Conservation (phyloP, 495 filamentous ascomycete species). For the Aspergillus ellipticus region DNA sequence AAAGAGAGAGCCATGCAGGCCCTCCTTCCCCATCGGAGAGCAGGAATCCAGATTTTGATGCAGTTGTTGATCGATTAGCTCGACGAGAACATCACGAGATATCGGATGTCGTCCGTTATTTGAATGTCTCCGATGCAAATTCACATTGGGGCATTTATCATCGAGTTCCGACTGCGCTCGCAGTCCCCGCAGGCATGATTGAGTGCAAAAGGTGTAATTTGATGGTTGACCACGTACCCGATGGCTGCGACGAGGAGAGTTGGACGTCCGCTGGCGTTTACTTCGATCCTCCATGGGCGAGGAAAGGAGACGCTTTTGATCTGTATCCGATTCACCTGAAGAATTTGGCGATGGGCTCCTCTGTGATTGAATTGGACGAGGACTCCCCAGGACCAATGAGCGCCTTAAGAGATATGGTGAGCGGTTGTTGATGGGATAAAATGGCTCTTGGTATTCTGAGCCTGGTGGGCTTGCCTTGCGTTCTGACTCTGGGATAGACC, state of each 20-base stretch:
- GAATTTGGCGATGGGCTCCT: background rate
- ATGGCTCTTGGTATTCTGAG: background rate
- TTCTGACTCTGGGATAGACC: slow-evolving; percentile 6
- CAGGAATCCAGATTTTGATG: slow-evolving; percentile 3
- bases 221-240: background rate
- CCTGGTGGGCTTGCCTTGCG: background rate
- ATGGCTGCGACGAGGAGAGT: background rate
- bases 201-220: background rate
- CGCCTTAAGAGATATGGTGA: slow-evolving; percentile 2
- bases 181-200: background rate
- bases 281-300: background rate
- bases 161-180: background rate
- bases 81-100: background rate
- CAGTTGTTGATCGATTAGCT: slow-evolving; percentile 2
- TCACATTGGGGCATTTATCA: background rate
- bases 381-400: background rate
- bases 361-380: background rate
- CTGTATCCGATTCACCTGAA: background rate
- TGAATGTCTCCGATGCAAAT: background rate
- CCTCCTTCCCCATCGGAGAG: slow-evolving; percentile 1
- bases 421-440: background rate
- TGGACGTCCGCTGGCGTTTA: background rate
- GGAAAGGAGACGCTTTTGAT: background rate
- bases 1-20: slow-evolving; percentile 5
- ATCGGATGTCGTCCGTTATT: background rate